These are phyloP conservation scores for Syncephalastrum racemosum DNA, from an alignment of 371 early-diverging fungal species.

Conservation along the genomic window DNA sequence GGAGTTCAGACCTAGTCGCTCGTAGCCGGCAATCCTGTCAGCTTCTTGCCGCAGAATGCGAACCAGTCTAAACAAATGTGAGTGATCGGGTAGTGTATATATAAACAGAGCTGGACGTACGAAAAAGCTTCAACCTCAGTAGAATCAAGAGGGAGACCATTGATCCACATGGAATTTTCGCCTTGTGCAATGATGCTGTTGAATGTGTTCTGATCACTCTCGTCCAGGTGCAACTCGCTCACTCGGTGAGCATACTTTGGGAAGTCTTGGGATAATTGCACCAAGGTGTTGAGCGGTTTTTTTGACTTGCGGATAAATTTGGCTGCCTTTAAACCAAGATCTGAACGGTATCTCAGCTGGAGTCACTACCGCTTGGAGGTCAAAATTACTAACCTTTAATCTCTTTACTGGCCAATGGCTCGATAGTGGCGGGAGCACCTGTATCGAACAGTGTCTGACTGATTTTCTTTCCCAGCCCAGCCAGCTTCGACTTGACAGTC, in stretches of 20 bases:
- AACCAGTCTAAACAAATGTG: constrained; percentile 16
- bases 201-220: constrained; percentile 27
- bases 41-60: constrained; percentile 30
- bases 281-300: constrained; percentile 63
- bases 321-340: constrained; percentile 67
- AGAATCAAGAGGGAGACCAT: constrained; percentile 60
- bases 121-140: constrained; percentile 66
- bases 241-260: constrained; percentile 82
- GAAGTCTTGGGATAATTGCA: constrained; percentile 74
- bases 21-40: constrained; percentile 42
- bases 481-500: constrained; percentile 26
- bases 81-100: background rate
- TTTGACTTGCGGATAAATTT: constrained; percentile 61
- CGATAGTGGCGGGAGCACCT: constrained; percentile 50
- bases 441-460: constrained; percentile 29
- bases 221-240: constrained; percentile 41
- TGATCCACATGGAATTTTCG: constrained; percentile 61
- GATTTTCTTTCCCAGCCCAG: constrained; percentile 31
- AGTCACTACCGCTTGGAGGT: background rate
- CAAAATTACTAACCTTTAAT: constrained; percentile 42
- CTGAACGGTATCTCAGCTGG: constrained; percentile 16
- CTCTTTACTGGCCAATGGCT: constrained; percentile 60
- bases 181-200: constrained; percentile 20
- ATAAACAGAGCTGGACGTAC: constrained; percentile 39
- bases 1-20: constrained; percentile 51